Evolutionary conservation across 83 land plant genomes (phyloP).

Genomic region (Picea abies): DNA sequence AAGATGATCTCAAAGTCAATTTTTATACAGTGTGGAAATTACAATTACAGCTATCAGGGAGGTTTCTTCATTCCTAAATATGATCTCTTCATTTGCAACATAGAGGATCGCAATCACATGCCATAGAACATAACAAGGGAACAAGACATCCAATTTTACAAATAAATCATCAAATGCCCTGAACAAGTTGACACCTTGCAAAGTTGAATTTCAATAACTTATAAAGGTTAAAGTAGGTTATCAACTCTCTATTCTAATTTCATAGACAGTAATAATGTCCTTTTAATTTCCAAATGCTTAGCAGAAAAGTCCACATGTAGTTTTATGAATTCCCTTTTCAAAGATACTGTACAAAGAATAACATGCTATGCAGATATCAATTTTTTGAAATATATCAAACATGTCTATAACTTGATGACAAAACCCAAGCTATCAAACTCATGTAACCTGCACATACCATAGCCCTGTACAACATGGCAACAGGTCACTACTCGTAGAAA

Average conservation of each 20-base stretch:
- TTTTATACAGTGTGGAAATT: too few relatives aligned
- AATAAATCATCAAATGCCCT: too few relatives aligned
- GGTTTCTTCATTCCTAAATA: too few relatives aligned
- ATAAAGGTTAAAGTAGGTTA: neutral
- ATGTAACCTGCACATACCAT: slow-evolving; percentile 55
- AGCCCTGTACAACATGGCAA: slow-evolving; percentile 93
- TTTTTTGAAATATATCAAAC: neutral
- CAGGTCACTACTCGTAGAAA: slow-evolving; percentile 86
- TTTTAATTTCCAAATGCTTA: neutral
- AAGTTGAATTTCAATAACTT: too few relatives aligned
- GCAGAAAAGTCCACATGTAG: neutral
- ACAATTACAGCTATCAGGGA: too few relatives aligned
- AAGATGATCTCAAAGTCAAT: too few relatives aligned
- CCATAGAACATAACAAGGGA: too few relatives aligned
- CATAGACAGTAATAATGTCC: too few relatives aligned
- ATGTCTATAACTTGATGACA: neutral
- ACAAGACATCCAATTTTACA: too few relatives aligned
- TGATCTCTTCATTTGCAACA: too few relatives aligned
- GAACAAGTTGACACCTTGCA: too few relatives aligned
- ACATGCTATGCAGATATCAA: neutral
- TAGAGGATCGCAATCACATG: too few relatives aligned
- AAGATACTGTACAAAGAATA: neutral
- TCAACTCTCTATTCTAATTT: neutral
- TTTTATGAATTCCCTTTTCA: neutral
- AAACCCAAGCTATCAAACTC: neutral